Base-by-base conservation (phyloP, 2,329 filamentous ascomycete genomes). In the Annulohypoxylon truncatum region DNA sequence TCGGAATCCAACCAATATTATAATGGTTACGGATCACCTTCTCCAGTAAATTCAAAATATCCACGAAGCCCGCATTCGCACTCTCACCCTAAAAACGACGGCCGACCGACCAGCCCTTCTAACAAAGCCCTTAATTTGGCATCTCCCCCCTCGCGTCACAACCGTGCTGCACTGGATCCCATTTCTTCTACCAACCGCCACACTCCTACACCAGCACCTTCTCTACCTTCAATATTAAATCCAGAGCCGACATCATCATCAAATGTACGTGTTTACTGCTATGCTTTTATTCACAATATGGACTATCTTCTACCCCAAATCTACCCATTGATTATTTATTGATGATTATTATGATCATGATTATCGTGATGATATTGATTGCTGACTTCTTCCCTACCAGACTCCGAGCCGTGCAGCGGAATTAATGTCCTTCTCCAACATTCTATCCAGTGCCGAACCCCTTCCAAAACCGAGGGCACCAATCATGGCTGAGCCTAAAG, bases 351-450 rank as follows among this genome's bases (percentile, higher is more conserved):
- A 29, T 61, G 42, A 51, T 33, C 8, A 28, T 18, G 1, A 13
- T 29, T 8, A 33, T 29, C 10, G 12, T 42, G 31, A 35, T 52
- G 13, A 26, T 55, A 42, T 59, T 51, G n/a, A 47, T 60, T 56
- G 33, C 58, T 66, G 26, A 67, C 66, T 38, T 24, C 24, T 42
- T 64, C 26, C 20, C 28, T 46, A 18, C 35, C 77, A 94, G 87
- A 91, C 91, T 52, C 87, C 91, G 1, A 89, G 88, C 71, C 89
- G 94, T 77, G 85, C 90, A 40, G 90, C 91, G 63, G 92, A 97
- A 77, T 92, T 94, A 56, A 97, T 97, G 94, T 96, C 94, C 4
- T 96, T 98, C 76, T 96, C 93, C 71, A 97, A 94, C 77, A 96
- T 98, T 64, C 89, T 98, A 44, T 95, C 93, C 3, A 94, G 88